Evolutionary conservation across 2,329 filamentous ascomycete genomes (phyloP).

Genomic region (Scedosporium apiospermum): DNA sequence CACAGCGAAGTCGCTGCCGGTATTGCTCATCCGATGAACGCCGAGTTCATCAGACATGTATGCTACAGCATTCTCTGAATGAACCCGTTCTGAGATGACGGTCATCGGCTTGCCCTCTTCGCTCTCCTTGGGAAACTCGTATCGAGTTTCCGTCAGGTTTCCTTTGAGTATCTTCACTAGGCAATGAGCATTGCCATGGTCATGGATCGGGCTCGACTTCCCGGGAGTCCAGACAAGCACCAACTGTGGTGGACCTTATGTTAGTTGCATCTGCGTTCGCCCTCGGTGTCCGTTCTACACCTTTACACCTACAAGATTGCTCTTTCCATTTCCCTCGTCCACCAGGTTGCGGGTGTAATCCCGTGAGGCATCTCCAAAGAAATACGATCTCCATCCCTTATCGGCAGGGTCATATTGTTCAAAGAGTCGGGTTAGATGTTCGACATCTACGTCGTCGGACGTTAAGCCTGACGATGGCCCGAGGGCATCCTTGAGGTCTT

Average conservation of each 20-base stretch:
- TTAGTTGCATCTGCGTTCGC: neutral
- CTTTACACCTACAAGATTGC: conserved; percentile 51
- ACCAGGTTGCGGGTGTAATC: conserved; percentile 84
- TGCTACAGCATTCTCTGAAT: conserved; percentile 64
- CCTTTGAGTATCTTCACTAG: conserved; percentile 85
- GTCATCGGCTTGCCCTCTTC: conserved; percentile 45
- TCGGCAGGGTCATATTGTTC: conserved; percentile 59
- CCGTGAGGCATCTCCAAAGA: conserved; percentile 58
- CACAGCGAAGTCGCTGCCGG: conserved; percentile 65
- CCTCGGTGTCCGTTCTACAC: neutral
- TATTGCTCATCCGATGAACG: conserved; percentile 74
- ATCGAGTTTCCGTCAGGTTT: conserved; percentile 70
- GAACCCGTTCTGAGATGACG: conserved; percentile 57
- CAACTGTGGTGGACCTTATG: conserved; percentile 40
- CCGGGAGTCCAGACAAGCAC: conserved; percentile 85
- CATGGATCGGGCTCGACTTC: conserved; percentile 76
- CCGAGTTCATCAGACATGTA: conserved; percentile 91
- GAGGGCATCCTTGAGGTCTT: conserved; percentile 62
- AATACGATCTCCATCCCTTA: conserved; percentile 65
- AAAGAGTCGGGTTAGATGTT: conserved; percentile 65
- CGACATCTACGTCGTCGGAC: conserved; percentile 71
- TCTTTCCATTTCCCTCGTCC: conserved; percentile 76
- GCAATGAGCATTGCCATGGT: conserved; percentile 83
- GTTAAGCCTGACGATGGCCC: conserved; percentile 75
- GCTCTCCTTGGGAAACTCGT: conserved; percentile 53